Evolutionary conservation across 345 rosid genomes (phyloP).

Genomic region (Lagerstroemia speciosa): DNA sequence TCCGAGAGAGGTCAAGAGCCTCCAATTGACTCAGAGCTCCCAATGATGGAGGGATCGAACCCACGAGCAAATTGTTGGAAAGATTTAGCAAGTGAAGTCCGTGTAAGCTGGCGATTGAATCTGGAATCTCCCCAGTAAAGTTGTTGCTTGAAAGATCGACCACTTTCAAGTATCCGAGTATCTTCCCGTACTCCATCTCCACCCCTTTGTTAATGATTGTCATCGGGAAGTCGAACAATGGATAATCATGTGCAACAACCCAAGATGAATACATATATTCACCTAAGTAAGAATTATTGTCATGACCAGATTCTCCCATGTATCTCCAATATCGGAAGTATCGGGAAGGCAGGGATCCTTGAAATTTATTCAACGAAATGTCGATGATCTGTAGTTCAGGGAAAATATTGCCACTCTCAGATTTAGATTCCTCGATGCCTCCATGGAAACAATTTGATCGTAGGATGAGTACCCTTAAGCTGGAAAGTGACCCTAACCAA

Average conservation of each 20-base stretch:
- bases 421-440: not conserved
- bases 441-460: slow-evolving; percentile 1
- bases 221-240: not conserved
- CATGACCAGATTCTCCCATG: not conserved
- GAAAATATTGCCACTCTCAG: not conserved
- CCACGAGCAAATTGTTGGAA: slow-evolving; percentile 1
- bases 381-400: not conserved
- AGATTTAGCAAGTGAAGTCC: slow-evolving; percentile 9
- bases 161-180: slow-evolving; percentile 4
- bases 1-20: slow-evolving; percentile 13
- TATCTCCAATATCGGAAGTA: not conserved
- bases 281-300: not conserved
- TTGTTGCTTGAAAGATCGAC: slow-evolving; percentile 10
- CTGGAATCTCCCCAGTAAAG: not conserved
- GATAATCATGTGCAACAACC: not conserved
- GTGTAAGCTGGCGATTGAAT: not conserved
- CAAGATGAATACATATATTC: not conserved
- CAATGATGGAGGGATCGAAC: slow-evolving; percentile 2
- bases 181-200: slow-evolving; percentile 2
- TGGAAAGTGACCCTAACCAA: not conserved
- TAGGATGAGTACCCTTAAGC: slow-evolving; percentile 8
- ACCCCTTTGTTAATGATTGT: not conserved
- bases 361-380: not conserved
- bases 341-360: not conserved
- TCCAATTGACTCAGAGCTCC: not conserved